A percentile compares a stretch with the other conserved stretches of the same genome.
Evolutionary conservation across 345 rosid genomes (phyloP).

Genomic region (Ricinus communis): DNA sequence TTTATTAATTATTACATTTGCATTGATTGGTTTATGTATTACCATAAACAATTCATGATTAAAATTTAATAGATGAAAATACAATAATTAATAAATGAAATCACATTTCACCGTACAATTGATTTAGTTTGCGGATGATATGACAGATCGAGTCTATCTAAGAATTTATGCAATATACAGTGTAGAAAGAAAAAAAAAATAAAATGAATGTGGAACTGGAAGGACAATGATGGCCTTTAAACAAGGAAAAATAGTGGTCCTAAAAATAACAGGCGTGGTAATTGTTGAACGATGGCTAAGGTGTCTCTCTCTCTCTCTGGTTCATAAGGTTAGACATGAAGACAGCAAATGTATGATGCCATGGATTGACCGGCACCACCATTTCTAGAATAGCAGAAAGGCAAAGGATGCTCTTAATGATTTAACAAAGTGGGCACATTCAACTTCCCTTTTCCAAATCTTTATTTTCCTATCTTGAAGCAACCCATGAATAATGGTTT

Average conservation of each 20-base stretch:
- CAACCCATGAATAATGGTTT: not conserved
- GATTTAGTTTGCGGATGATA: too few relatives aligned
- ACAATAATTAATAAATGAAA: too few relatives aligned
- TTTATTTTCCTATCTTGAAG: not conserved
- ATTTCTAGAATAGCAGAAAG: not conserved
- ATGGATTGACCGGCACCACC: slow-evolving; percentile 7
- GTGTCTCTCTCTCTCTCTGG: not conserved
- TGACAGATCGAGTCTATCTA: too few relatives aligned
- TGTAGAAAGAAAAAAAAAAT: not conserved
- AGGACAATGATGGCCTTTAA: not conserved
- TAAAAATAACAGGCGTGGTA: too few relatives aligned
- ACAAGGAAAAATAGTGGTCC: not conserved
- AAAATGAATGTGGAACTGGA: not conserved
- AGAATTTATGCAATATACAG: too few relatives aligned
- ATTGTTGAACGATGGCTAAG: too few relatives aligned
- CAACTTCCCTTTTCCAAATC: too few relatives aligned
- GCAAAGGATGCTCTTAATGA: not conserved
- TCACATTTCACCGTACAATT: too few relatives aligned
- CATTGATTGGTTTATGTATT: too few relatives aligned
- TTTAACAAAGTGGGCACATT: not conserved
- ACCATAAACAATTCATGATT: too few relatives aligned
- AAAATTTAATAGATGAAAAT: too few relatives aligned
- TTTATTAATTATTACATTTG: too few relatives aligned
- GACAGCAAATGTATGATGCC: slow-evolving; percentile 5
- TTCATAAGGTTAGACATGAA: not conserved